Evolutionary conservation across 2,329 filamentous ascomycete genomes (phyloP).

Genomic region (Fusarium coffeatum): DNA sequence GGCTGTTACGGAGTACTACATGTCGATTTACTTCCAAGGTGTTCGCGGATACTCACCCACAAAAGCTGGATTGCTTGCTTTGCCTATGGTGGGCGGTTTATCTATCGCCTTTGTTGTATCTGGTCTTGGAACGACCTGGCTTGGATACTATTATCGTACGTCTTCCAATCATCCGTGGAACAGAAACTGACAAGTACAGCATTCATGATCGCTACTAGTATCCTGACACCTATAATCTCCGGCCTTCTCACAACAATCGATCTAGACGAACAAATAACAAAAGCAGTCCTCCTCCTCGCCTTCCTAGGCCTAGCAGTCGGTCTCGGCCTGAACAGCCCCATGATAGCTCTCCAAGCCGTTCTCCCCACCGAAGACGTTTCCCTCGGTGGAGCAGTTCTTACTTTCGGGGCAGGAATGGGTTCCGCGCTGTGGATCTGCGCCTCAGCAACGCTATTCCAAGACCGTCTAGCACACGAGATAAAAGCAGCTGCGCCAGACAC

Average conservation of each 20-base stretch:
- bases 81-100: conserved; percentile 41
- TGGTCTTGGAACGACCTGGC: conserved; percentile 35
- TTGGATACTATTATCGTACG: conserved; percentile 45
- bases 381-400: conserved; percentile 40
- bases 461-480: conserved; percentile 31
- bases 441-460: conserved; percentile 42
- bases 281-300: conserved; percentile 32
- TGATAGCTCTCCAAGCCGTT: conserved; percentile 37
- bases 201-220: conserved; percentile 41
- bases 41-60: conserved; percentile 39
- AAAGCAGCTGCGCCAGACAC: conserved; percentile 18
- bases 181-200: conserved; percentile 15
- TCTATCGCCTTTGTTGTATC: conserved; percentile 32
- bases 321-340: conserved; percentile 39
- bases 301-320: conserved; percentile 41
- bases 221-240: conserved; percentile 37
- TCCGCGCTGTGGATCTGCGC: conserved; percentile 43
- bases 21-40: conserved; percentile 45
- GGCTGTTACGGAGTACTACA: conserved; percentile 43
- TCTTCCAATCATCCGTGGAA: rapidly evolving
- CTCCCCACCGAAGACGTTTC: conserved; percentile 38
- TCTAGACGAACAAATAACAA: conserved; percentile 36
- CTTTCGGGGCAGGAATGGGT: conserved; percentile 41
- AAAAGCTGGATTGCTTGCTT: conserved; percentile 33
- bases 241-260: conserved; percentile 40